Conservation (phyloP, 2,329 filamentous ascomycete species). For the Dactylella cylindrospora region DNA sequence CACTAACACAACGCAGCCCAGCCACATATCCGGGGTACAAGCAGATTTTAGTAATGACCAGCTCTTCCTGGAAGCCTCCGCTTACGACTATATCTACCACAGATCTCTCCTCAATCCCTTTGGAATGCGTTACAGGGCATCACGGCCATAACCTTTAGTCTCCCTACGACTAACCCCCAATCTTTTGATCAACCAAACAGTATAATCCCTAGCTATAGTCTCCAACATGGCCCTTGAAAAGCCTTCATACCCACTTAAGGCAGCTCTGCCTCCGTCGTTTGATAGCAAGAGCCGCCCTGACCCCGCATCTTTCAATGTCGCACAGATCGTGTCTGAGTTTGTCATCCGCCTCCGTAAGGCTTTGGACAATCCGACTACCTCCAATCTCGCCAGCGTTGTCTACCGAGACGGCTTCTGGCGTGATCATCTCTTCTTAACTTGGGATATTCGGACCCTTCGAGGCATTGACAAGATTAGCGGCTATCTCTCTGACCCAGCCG, state of each 20-base stretch:
- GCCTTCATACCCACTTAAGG: conserved; percentile 22
- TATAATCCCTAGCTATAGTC: no score
- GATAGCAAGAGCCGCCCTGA: conserved; percentile 12
- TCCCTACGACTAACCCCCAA: no score
- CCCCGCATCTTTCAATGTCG: conserved; percentile 12
- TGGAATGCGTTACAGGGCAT: no score
- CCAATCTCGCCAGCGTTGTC: conserved; percentile 17
- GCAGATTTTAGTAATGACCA: no score
- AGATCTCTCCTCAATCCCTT: no score
- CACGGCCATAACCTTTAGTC: no score
- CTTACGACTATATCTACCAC: no score
- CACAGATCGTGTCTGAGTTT: conserved; percentile 24
- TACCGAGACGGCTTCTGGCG: conserved; percentile 59
- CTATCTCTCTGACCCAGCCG: conserved; percentile 9
- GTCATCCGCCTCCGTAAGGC: conserved; percentile 20
- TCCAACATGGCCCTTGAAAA: conserved; percentile 1
- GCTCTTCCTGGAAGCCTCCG: no score
- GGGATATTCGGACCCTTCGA: conserved; percentile 60
- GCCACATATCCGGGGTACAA: no score
- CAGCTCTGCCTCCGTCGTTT: conserved; percentile 17
- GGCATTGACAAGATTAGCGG: conserved; percentile 52
- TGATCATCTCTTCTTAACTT: conserved; percentile 61
- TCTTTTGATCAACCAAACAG: no score
- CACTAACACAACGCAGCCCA: no score
- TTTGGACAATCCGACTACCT: conserved; percentile 14